A percentile compares a stretch with the other conserved stretches of the same genome.
Conservation (phyloP, 495 filamentous ascomycete genomes). For the Neohortaea acidophila region DNA sequence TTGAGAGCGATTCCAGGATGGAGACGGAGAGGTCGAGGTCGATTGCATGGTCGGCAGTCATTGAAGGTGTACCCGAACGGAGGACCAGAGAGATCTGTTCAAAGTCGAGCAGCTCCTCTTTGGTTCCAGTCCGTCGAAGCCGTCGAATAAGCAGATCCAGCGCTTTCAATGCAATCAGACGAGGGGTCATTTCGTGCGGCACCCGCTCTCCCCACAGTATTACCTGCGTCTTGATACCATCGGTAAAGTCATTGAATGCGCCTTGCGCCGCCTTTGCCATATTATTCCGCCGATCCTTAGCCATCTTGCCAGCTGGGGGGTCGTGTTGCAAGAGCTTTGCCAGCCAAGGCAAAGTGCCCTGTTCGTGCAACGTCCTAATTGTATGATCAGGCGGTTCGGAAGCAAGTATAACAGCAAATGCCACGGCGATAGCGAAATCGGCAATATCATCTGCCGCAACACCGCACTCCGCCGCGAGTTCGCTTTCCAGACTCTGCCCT, state of each 20-base stretch:
- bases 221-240: conserved; percentile 31
- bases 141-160: conserved; percentile 45
- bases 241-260: conserved; percentile 37
- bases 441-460: conserved; percentile 30
- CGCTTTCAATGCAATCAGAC: conserved; percentile 46
- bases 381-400: conserved; percentile 35
- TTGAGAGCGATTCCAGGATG: conserved; percentile 43
- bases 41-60: conserved; percentile 1
- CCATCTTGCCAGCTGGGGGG: conserved; percentile 38
- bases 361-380: conserved; percentile 22
- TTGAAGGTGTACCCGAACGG: background rate
- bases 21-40: conserved; percentile 34
- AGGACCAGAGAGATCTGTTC: conserved; percentile 9
- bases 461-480: conserved; percentile 41
- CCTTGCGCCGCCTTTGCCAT: conserved; percentile 47
- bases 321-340: conserved; percentile 36
- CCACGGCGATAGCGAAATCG: conserved; percentile 41
- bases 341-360: conserved; percentile 36
- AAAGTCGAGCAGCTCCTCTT: conserved; percentile 35
- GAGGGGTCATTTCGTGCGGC: conserved; percentile 42
- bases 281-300: conserved; percentile 51
- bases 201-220: conserved; percentile 40
- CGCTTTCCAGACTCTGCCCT: conserved; percentile 54
- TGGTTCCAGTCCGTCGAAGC: conserved; percentile 34
- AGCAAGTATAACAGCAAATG: conserved; percentile 40